Conservation (phyloP, 2,329 filamentous ascomycete genomes). For the Remersonia thermophila region DNA sequence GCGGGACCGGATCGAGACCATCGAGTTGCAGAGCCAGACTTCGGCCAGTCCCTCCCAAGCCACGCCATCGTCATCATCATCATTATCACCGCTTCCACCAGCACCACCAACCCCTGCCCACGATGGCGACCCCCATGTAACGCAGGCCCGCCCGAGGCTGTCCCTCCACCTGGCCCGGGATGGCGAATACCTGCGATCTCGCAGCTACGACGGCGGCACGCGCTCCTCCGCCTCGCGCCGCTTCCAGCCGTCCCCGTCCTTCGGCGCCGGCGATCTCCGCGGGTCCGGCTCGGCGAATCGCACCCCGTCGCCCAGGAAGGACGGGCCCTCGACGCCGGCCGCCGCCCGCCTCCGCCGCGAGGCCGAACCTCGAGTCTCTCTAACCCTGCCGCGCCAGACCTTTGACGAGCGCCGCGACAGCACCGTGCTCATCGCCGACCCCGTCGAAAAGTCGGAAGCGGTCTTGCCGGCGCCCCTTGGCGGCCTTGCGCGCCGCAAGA, state of each 20-base stretch:
- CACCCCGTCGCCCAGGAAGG: slow-evolving; percentile 4
- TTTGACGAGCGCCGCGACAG: slow-evolving; percentile 17
- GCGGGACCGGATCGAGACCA: slow-evolving; percentile 18
- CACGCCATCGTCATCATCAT: too few species aligned
- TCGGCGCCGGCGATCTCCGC: slow-evolving; percentile 18
- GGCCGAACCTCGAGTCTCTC: slow-evolving; percentile 12
- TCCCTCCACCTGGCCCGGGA: neutral
- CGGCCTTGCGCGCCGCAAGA: slow-evolving; percentile 20
- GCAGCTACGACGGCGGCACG: neutral
- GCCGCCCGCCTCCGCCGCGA: slow-evolving; percentile 1
- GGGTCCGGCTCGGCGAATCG: slow-evolving; percentile 21
- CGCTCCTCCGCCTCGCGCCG: slow-evolving; percentile 3
- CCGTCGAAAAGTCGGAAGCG: slow-evolving; percentile 17
- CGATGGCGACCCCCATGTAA: neutral
- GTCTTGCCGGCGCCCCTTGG: slow-evolving; percentile 19
- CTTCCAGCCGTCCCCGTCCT: slow-evolving; percentile 9
- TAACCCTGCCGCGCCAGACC: slow-evolving; percentile 16
- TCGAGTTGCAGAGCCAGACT: slow-evolving; percentile 17
- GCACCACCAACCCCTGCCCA: slow-evolving; percentile 5
- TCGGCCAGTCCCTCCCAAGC: too few species aligned
- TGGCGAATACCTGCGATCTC: neutral
- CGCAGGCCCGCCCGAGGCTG: neutral
- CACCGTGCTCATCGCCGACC: slow-evolving; percentile 13
- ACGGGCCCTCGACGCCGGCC: neutral
- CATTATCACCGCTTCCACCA: too few species aligned